Percentiles rank a stretch among this genome's conserved stretches.
Evolutionary conservation across 148 eudicot species (phyloP).

Genomic region (Vaccinium macrocarpon): DNA sequence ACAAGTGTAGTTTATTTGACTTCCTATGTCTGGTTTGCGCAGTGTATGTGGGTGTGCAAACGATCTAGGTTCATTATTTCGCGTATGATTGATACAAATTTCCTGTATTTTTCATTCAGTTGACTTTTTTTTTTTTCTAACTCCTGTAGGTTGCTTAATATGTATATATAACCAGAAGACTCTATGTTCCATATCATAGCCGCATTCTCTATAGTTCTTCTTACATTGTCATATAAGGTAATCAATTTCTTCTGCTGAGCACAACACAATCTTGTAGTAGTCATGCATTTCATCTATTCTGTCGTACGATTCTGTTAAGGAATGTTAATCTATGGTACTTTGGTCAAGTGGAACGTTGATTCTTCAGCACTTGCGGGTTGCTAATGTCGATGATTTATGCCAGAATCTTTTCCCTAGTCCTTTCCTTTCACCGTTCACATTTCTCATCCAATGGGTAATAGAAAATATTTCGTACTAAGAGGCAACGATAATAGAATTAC

Average conservation of each 20-base stretch:
- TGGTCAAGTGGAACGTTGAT: not conserved
- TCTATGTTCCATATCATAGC: not conserved
- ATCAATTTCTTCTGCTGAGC: not conserved
- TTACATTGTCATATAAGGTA: not conserved
- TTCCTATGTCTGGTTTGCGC: not conserved
- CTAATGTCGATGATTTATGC: no score
- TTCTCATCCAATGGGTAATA: not conserved
- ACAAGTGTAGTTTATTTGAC: not conserved
- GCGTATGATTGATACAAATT: not conserved
- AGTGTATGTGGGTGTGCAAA: constrained; percentile 9
- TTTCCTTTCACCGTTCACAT: no score
- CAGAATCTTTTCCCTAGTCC: no score
- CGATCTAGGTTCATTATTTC: constrained; percentile 16
- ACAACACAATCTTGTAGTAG: not conserved
- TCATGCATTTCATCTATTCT: not conserved
- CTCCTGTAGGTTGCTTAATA: not conserved
- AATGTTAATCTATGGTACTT: not conserved
- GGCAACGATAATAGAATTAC: not conserved
- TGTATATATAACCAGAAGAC: not conserved
- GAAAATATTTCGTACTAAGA: not conserved
- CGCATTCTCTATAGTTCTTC: not conserved
- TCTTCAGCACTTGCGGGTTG: no score
- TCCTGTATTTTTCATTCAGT: not conserved
- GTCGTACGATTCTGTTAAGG: not conserved
- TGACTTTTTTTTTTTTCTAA: not conserved